Conservation (phyloP, 805 yeast species). For the Pichia insulana region DNA sequence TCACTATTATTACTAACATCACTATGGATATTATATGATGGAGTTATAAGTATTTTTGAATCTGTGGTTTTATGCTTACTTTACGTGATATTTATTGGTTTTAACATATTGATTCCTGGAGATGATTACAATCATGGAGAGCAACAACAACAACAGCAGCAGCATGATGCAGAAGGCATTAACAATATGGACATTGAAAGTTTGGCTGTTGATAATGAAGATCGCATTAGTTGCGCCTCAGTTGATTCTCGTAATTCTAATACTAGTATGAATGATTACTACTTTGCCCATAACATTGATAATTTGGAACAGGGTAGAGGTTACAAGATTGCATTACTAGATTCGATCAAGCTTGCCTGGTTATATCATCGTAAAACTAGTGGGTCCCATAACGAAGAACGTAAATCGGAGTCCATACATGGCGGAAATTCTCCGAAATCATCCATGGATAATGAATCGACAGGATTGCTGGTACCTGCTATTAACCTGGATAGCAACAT, state of each 20-base stretch:
- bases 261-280: slow-evolving; percentile 9
- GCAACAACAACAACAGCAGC: too few relatives aligned
- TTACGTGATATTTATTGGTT: slow-evolving; percentile 51
- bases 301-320: slow-evolving; percentile 22
- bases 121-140: not conserved
- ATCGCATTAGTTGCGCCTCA: slow-evolving; percentile 1
- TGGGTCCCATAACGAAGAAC: not conserved
- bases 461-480: too few relatives aligned
- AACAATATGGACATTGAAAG: not conserved
- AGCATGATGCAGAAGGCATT: too few relatives aligned
- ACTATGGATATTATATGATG: slow-evolving; percentile 45
- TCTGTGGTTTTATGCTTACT: slow-evolving; percentile 43
- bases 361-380: slow-evolving; percentile 5
- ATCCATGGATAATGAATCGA: too few relatives aligned
- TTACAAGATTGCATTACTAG: slow-evolving; percentile 24
- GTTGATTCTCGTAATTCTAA: slow-evolving; percentile 4
- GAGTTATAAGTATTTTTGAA: slow-evolving; percentile 44
- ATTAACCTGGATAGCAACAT: too few relatives aligned
- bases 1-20: slow-evolving; percentile 40
- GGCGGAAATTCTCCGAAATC: too few relatives aligned
- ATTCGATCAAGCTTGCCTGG: slow-evolving; percentile 25
- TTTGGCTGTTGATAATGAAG: not conserved
- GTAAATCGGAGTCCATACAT: too few relatives aligned
- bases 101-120: slow-evolving; percentile 23
- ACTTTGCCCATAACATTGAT: slow-evolving; percentile 21